A percentile compares a stretch with the other conserved stretches of the same genome.
Conservation (phyloP, 2,329 filamentous ascomycete genomes). For the Fusarium sp. region DNA sequence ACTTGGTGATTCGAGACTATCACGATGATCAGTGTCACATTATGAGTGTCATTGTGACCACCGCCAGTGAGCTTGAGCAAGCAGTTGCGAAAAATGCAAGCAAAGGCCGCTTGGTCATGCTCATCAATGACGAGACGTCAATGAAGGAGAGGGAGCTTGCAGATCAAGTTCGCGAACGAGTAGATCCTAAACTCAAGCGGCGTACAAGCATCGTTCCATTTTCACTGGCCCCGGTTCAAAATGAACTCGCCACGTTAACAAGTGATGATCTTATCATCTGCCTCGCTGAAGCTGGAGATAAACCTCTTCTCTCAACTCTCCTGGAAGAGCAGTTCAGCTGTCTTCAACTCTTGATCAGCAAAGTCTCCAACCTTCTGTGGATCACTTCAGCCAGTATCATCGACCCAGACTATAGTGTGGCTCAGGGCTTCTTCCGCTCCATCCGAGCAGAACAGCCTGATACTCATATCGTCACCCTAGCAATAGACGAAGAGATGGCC, state of each 20-base stretch:
- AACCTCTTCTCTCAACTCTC: not conserved
- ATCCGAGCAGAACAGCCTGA: not conserved
- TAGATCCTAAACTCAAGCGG: fast-evolving
- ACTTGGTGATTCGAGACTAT: not conserved
- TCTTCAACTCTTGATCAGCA: not conserved
- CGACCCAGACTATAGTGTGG: not conserved
- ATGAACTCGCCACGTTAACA: fast-evolving
- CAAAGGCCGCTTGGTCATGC: fast-evolving
- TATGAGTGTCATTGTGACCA: not conserved
- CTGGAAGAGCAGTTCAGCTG: not conserved
- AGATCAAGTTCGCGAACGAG: fast-evolving
- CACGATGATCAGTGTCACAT: not conserved
- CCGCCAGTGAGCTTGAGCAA: not conserved
- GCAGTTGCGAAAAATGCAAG: fast-evolving
- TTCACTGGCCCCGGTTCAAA: fast-evolving
- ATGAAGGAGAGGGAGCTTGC: not conserved
- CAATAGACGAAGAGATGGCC: fast-evolving
- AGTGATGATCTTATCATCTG: not conserved
- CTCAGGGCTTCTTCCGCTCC: not conserved
- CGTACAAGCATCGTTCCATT: fast-evolving
- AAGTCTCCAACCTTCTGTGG: not conserved
- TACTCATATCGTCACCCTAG: not conserved
- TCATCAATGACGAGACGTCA: not conserved
- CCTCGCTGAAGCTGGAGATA: not conserved
- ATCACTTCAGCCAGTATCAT: not conserved